Evolutionary conservation across 306 rosid genomes (phyloP).

Genomic region (Herpetospermum pedunculosum): DNA sequence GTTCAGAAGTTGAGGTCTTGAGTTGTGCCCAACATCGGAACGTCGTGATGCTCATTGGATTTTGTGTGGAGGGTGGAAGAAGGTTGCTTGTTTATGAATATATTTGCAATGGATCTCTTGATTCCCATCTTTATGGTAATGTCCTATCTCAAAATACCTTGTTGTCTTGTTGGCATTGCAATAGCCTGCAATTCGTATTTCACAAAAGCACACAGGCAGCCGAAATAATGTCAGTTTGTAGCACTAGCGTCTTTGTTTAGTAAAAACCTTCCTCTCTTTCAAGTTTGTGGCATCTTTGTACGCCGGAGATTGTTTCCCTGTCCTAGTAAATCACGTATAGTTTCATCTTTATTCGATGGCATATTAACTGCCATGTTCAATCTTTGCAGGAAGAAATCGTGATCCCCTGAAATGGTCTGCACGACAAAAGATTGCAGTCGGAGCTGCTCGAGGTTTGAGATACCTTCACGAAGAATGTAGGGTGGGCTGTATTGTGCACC

Average conservation of each 20-base stretch:
- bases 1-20: conserved; percentile 93
- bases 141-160: background rate
- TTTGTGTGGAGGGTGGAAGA: conserved; percentile 85
- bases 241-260: background rate
- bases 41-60: conserved; percentile 85
- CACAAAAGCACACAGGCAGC: background rate
- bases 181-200: background rate
- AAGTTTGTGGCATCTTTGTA: background rate
- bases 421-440: conserved; percentile 70
- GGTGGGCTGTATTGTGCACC: conserved; percentile 98
- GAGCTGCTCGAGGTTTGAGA: conserved; percentile 97
- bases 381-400: conserved; percentile 44
- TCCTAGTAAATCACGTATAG: background rate
- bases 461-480: conserved; percentile 98
- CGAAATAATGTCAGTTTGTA: background rate
- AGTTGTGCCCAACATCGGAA: conserved; percentile 98
- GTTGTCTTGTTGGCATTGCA: background rate
- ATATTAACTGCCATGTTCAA: background rate
- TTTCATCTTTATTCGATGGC: background rate
- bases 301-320: background rate
- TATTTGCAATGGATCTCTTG: conserved; percentile 82
- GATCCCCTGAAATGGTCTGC: conserved; percentile 63
- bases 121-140: conserved; percentile 84
- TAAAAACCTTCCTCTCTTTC: background rate
- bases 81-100: conserved; percentile 88